Base-by-base conservation (phyloP, 2,329 filamentous ascomycete species). In the Dissoconium aciculare region DNA sequence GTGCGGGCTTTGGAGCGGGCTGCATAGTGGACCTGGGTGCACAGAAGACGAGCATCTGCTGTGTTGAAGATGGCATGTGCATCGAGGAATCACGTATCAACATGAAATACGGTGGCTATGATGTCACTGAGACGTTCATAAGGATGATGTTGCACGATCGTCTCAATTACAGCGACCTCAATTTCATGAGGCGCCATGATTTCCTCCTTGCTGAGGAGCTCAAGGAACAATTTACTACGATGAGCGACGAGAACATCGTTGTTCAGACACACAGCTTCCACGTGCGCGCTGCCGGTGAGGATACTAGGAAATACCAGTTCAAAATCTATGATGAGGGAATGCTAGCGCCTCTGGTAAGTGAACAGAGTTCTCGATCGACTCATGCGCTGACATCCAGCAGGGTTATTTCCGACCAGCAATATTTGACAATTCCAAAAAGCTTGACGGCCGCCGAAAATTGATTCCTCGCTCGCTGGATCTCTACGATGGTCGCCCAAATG, bases 141-240 rank as follows among this genome's bases (percentile, higher is more conserved):
- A 93, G 89, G 59, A 95, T 95, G 87, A 84, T 95, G 78, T 71
- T 98, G 2, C 84, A 79, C 56, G 85, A 94, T 53, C 79, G 89
- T 47, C 94, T 98, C 46, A 87, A 91, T 4, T 98, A 98, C 53
- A 70, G 78, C 28, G 85, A 94, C 12, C 91, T 98, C 58, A 93
- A 98, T 51, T 64, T 98, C 15, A 76, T 74, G 53, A 71, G 84
- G 32, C 73, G 89, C 28, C 91, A 94, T 49, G 89, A 98, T 53
- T 94, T 87, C 44, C 59, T 95, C 21, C 66, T 98, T 14, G 87
- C 87, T 2, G 89, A 98, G 55, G 89, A 98, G 59, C 64, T 98
- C 36, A 98, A 98, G 63, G 80, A 78, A 45, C 92, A 84, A 52
- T 78, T 82, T 50, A 92, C 83, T 53, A 93, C 84, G 3, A 77